Base-by-base conservation (phyloP, 2,329 filamentous ascomycete species). In the Diaporthe australafricana region DNA sequence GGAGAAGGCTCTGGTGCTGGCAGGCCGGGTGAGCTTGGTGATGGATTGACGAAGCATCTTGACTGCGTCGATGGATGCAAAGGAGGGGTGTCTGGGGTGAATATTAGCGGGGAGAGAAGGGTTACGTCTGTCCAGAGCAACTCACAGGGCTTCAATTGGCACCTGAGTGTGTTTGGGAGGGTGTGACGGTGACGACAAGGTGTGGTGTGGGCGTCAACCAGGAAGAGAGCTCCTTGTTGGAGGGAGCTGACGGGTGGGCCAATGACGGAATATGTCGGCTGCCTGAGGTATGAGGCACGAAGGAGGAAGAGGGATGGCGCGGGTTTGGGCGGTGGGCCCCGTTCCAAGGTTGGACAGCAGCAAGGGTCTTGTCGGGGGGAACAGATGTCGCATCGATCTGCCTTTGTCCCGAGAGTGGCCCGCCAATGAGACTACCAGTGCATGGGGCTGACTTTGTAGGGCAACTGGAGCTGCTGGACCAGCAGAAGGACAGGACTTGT, bases 11-110 rank as follows among this genome's bases (percentile, higher is more conserved):
- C 87, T 86, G 74, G 85, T 78, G 74, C 84, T 78, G 78, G 86
- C 83, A 78, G 89, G 87, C 80, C 87, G 86, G 79, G 87, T 81
- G 76, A 86, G 80, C 75, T 86, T 85, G 78, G 86, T 83, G 79
- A 91, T 82, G 76, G 87, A 83, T 80, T 91, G 90, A 81, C 92
- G 91, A 79, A 93, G 87, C 93, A 95, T 95, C 70, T 75, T 87
- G 79, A 72, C 62, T 72, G 73, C 62, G 56, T 65, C 45, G 27
- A 57, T 32, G 30, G 38, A 40, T 56, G 27, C 45, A 66, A 11
- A 42, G 30, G 32, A 38, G 57, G 38, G 70, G 56, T 48, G 63
- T 45, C 63, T n/a, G 40, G 30, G 30, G 14, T 14, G 52, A 48
- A n/a, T 30, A 50, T 60, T 45, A 70, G 60, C 45, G 30, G n/a